phyloP scores from a whole-genome alignment of 2,329 filamentous ascomycete species.

The Neonectria sp. region DNA sequence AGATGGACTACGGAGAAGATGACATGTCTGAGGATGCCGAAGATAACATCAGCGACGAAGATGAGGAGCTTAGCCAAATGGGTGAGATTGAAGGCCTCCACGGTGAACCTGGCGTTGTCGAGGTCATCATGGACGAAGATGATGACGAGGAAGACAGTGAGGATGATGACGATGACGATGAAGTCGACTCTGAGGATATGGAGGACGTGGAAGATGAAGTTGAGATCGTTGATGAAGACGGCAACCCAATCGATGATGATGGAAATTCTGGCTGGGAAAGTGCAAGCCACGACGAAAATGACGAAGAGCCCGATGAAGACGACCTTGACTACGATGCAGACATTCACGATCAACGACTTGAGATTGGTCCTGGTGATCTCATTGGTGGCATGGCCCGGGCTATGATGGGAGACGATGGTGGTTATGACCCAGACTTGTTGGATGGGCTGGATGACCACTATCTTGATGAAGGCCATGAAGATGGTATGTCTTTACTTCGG shows the following conservation, averaged over 20 bases:
- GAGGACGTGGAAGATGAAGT: conserved; percentile 68
- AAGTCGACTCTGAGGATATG: conserved; percentile 60
- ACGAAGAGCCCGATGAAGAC: conserved; percentile 66
- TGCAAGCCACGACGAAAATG: conserved; percentile 70
- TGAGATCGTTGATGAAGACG: conserved; percentile 76
- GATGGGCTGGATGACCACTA: conserved; percentile 68
- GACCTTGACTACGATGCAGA: conserved; percentile 70
- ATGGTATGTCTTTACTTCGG: conserved; percentile 55
- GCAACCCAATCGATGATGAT: conserved; percentile 72
- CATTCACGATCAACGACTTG: conserved; percentile 66
- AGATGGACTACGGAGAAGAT: conserved; percentile 91
- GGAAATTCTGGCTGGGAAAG: conserved; percentile 75
- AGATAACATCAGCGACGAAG: conserved; percentile 91
- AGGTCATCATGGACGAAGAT: conserved; percentile 85
- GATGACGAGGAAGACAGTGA: conserved; percentile 76
- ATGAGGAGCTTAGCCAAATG: conserved; percentile 86
- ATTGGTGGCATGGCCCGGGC: conserved; percentile 71
- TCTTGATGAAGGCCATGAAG: conserved; percentile 71
- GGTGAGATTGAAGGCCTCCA: conserved; percentile 85
- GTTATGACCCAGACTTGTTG: conserved; percentile 67
- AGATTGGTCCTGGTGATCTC: conserved; percentile 61
- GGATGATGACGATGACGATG: conserved; percentile 69
- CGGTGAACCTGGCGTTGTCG: conserved; percentile 74
- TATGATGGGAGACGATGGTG: conserved; percentile 67
- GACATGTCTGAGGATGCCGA: conserved; percentile 87